Base-by-base conservation (phyloP, 2,329 filamentous ascomycete species). In the Immersiporthe knoxdaviesiana region DNA sequence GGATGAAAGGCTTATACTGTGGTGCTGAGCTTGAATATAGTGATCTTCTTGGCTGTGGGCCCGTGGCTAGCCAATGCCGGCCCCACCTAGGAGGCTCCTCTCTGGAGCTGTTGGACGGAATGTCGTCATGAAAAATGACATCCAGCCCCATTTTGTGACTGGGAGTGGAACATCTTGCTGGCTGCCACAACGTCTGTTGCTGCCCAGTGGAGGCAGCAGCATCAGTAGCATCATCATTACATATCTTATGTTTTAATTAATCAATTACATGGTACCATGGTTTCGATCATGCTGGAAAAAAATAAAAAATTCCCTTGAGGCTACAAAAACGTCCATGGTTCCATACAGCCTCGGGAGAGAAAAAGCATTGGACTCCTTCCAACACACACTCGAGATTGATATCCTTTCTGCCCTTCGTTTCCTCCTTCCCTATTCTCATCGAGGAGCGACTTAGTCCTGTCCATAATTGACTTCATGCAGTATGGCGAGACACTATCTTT, bases 91-190 rank as follows among this genome's bases (percentile, higher is more conserved):
- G 30, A 41, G 27, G 24, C 41, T 50, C 27, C 16, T 44, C 11
- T 7, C 61, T 32, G 27, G 61, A 47, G 7, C 14, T 5, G 24
- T 50, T 47, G 61, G 24, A 14, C 61, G 14, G 27, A 7, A 63
- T 63, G 61, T 63, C 61, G 61, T 63, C 61, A 63, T 63, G 61
- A 63, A 4, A 21, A 50, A 50, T n/a, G n/a, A 32, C 50, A 10
- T 24, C 14, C 14, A 50, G 30, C 24, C 60, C 6, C 35, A 18
- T 41, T 16, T 14, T 2, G 39, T 41, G 11, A 41, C 11, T 41
- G 39, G 14, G 5, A 18, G 11, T 39, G 58, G 21, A n/a, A n/a
- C n/a, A n/a, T n/a, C n/a, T n/a, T n/a, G 8, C 58, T 61, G 58
- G 18, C 16, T 39, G 32, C 18, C 5, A 39, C 58, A 41, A 61